phyloP scores from a whole-genome alignment of 2,329 filamentous ascomycete species.

The Dactylellina drechsleri region DNA sequence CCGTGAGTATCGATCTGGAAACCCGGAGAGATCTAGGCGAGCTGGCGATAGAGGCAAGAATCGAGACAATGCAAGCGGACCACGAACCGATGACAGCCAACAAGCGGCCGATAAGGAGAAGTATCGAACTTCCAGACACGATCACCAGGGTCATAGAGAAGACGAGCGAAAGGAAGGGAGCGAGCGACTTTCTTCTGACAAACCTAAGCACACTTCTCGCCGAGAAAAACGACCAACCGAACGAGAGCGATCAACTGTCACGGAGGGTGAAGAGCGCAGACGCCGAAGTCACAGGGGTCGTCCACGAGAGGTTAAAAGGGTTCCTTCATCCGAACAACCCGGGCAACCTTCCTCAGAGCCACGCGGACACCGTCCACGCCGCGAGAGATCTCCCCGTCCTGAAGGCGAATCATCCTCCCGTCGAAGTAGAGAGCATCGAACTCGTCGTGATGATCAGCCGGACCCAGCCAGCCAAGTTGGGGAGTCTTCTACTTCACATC shows the following conservation, averaged over 20 bases:
- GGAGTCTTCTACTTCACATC: background rate
- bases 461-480: background rate
- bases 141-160: background rate
- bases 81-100: too few species aligned
- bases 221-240: too few species aligned
- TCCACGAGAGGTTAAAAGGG: too few species aligned
- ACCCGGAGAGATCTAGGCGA: background rate
- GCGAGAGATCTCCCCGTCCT: background rate
- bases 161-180: too few species aligned
- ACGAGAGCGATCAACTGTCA: too few species aligned
- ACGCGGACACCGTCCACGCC: slow-evolving; percentile 2
- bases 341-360: background rate
- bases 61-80: background rate
- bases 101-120: background rate
- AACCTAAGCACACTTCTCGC: too few species aligned
- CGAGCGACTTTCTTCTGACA: too few species aligned
- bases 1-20: too few species aligned
- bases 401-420: background rate
- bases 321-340: background rate
- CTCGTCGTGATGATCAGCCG: background rate
- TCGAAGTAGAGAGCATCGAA: background rate
- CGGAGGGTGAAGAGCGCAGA: too few species aligned
- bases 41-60: background rate
- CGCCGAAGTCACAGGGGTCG: too few species aligned
- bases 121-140: background rate